Evolutionary conservation across 2,329 filamentous ascomycete genomes (phyloP).

Genomic region (Hirsutella minnesotensis): DNA sequence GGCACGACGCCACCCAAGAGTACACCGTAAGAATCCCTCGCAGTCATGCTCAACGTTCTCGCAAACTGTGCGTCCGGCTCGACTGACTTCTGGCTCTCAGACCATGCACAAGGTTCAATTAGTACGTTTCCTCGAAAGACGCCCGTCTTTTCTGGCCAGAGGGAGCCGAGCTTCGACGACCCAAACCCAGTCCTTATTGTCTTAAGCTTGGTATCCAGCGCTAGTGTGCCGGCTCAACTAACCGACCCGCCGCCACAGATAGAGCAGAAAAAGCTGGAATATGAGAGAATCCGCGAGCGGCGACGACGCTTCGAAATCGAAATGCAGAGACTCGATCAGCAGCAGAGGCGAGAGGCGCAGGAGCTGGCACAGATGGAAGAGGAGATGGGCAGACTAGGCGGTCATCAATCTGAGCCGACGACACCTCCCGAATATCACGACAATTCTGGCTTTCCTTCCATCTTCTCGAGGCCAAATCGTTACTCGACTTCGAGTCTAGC

Average conservation of each 20-base stretch:
- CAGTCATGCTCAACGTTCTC: too few relatives aligned
- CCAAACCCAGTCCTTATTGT: background rate
- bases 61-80: constrained; percentile 3
- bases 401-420: constrained; percentile 86
- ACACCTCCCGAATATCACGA: constrained; percentile 91
- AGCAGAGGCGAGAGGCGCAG: constrained; percentile 70
- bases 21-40: constrained; percentile 27
- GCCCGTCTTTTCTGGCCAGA: background rate
- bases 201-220: background rate
- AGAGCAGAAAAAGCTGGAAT: constrained; percentile 87
- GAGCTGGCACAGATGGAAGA: constrained; percentile 79
- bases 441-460: constrained; percentile 59
- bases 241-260: constrained; percentile 41
- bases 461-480: constrained; percentile 73
- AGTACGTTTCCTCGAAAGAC: constrained; percentile 37
- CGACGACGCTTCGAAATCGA: constrained; percentile 83
- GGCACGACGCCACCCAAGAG: constrained; percentile 29
- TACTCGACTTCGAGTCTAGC: constrained; percentile 83
- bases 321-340: constrained; percentile 79
- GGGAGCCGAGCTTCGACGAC: background rate
- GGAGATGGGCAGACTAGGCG: constrained; percentile 53
- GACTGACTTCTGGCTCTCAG: constrained; percentile 26
- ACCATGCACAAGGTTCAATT: constrained; percentile 64
- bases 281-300: constrained; percentile 82
- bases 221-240: constrained; percentile 20